Percentiles rank a stretch among this genome's conserved stretches.
Conservation (phyloP, 2,329 filamentous ascomycete species). For the Remersonia thermophila region DNA sequence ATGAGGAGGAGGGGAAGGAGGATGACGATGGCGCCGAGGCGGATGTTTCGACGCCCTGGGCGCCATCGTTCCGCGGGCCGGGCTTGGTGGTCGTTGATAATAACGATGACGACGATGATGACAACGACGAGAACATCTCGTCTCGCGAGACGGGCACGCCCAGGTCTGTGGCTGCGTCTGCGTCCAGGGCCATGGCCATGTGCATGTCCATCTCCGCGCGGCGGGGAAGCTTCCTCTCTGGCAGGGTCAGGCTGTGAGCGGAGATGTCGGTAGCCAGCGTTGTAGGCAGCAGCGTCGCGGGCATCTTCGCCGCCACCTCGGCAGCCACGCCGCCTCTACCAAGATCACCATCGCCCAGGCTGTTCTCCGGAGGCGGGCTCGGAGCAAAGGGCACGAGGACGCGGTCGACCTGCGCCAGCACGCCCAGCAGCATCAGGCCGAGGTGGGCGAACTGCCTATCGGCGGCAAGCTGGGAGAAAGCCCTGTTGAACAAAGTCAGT, state of each 20-base stretch:
- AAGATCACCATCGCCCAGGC: too few species aligned
- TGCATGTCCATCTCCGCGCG: neutral
- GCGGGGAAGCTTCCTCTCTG: too few species aligned
- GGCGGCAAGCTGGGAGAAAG: slow-evolving; percentile 57
- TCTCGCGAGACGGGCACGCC: slow-evolving; percentile 18
- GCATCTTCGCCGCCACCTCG: too few species aligned
- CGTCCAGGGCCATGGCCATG: neutral
- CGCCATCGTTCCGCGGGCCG: too few species aligned
- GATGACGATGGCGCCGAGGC: too few species aligned
- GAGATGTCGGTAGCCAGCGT: too few species aligned
- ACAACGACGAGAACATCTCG: slow-evolving; percentile 9
- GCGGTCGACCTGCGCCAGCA: slow-evolving; percentile 46
- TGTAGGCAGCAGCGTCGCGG: too few species aligned
- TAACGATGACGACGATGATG: neutral
- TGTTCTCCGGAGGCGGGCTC: neutral
- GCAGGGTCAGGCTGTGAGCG: too few species aligned
- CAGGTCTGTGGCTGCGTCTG: slow-evolving; percentile 8
- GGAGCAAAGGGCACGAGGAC: slow-evolving; percentile 27
- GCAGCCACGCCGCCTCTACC: too few species aligned
- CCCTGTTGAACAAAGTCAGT: slow-evolving; percentile 23
- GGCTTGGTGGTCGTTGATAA: neutral
- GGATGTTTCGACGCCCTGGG: too few species aligned
- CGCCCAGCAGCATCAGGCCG: slow-evolving; percentile 54
- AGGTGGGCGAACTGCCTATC: slow-evolving; percentile 63
- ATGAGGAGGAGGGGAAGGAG: too few species aligned